A percentile compares a stretch with the other conserved stretches of the same genome.
These are phyloP conservation scores for Arctostaphylos glauca DNA, from an alignment of 148 eudicot genomes.

Conservation along the genomic window DNA sequence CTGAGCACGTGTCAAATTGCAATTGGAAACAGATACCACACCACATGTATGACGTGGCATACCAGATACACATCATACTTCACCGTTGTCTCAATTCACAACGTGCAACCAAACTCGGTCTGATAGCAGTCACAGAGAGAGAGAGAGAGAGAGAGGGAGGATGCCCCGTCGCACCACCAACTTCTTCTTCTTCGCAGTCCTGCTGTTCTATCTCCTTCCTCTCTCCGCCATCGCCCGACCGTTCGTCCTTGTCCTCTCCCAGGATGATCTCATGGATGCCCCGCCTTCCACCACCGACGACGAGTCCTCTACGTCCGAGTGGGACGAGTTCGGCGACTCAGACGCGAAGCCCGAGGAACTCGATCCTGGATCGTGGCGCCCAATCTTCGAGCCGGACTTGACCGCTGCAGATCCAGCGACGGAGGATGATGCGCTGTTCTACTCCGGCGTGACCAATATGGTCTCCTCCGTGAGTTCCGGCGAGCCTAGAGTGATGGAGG, in stretches of 20 bases:
- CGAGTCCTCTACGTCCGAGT: constrained; percentile 37
- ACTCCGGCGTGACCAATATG: constrained; percentile 52
- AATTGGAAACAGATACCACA: no score
- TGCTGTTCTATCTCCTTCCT: constrained; percentile 31
- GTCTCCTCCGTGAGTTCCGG: constrained; percentile 51
- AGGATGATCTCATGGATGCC: constrained; percentile 64
- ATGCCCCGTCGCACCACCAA: background rate
- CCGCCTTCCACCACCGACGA: constrained; percentile 27
- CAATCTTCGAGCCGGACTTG: constrained; percentile 45
- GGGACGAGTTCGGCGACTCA: constrained; percentile 63
- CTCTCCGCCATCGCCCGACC: constrained; percentile 45
- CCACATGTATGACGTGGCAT: no score
- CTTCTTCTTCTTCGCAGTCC: constrained; percentile 8
- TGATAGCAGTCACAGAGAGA: background rate
- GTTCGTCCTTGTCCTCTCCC: constrained; percentile 75
- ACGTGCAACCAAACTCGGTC: background rate
- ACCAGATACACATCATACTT: no score
- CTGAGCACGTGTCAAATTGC: no score
- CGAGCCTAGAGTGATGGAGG: constrained; percentile 56
- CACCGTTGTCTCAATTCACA: no score
- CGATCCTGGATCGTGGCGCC: constrained; percentile 87
- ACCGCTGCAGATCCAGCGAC: background rate
- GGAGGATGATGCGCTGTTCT: constrained; percentile 31
- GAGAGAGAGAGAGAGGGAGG: background rate
- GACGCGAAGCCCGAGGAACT: constrained; percentile 50